A percentile compares a stretch with the other conserved stretches of the same genome.
Conservation (phyloP, 2,329 filamentous ascomycete species). For the Amesomyces nigricolor region DNA sequence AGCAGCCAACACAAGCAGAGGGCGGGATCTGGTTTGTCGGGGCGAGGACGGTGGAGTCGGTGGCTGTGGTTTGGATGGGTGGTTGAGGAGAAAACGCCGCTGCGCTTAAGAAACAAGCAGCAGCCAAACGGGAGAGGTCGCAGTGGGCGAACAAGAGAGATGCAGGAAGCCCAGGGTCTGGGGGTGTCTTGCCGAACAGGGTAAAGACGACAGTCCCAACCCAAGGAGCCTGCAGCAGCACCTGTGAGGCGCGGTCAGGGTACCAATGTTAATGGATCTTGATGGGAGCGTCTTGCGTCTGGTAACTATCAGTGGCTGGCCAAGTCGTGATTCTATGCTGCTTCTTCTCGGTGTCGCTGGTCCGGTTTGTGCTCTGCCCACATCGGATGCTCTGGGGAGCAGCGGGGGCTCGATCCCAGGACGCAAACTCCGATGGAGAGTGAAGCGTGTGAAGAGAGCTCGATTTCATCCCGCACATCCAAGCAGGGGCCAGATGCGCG, state of each 20-base stretch:
- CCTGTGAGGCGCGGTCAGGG: slow-evolving; percentile 5
- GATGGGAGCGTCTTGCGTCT: neutral
- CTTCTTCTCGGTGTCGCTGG: neutral
- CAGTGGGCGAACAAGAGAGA: neutral
- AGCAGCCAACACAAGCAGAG: slow-evolving; percentile 14
- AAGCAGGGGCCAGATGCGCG: slow-evolving; percentile 30
- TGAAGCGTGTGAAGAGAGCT: slow-evolving; percentile 7
- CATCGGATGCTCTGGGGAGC: neutral
- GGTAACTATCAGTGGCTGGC: neutral
- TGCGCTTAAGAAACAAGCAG: slow-evolving; percentile 18
- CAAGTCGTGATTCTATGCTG: no score
- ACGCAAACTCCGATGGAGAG: neutral
- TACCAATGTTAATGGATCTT: neutral
- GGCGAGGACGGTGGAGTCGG: slow-evolving; percentile 16
- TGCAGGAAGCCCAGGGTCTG: slow-evolving; percentile 15
- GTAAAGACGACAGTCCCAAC: slow-evolving; percentile 12
- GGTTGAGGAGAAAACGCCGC: slow-evolving; percentile 14
- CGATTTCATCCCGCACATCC: slow-evolving; percentile 17
- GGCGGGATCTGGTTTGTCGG: slow-evolving; percentile 20
- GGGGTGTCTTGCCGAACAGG: slow-evolving; percentile 16
- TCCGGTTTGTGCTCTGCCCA: neutral
- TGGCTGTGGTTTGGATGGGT: slow-evolving; percentile 6
- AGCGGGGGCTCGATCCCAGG: neutral
- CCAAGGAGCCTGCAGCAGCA: slow-evolving; percentile 10
- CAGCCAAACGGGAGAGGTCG: slow-evolving; percentile 14